Evolutionary conservation across 2,329 filamentous ascomycete genomes (phyloP).

Genomic region (Aspergillus sp.): DNA sequence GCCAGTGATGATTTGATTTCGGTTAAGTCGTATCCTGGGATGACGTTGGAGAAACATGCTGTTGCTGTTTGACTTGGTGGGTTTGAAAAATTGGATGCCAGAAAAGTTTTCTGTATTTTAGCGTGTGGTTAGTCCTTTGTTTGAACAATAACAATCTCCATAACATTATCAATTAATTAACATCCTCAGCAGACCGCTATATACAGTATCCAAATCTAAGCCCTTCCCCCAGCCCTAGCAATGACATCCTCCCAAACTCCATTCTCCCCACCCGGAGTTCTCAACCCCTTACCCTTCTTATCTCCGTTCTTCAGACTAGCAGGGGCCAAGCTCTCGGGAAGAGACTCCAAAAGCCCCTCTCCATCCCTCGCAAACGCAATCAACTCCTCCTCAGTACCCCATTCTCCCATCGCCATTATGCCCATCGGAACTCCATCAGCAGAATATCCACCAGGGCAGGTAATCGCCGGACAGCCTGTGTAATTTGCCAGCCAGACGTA

Average conservation of each 20-base stretch:
- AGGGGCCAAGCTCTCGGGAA: conserved; percentile 6
- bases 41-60: too few species aligned
- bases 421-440: conserved; percentile 45
- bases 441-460: conserved; percentile 66
- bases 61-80: too few species aligned
- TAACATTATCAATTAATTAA: too few species aligned
- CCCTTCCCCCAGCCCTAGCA: conserved; percentile 13
- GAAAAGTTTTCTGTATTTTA: too few species aligned
- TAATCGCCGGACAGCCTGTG: conserved; percentile 68
- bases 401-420: conserved; percentile 50
- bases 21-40: too few species aligned
- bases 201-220: not conserved
- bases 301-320: conserved; percentile 2
- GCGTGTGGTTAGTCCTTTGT: too few species aligned
- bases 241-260: conserved; percentile 35
- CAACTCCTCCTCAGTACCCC: conserved; percentile 48
- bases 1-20: conserved; percentile 24
- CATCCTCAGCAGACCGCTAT: too few species aligned
- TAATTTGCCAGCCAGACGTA: conserved; percentile 84
- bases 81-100: too few species aligned
- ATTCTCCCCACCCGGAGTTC: conserved; percentile 19
- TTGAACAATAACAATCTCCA: too few species aligned
- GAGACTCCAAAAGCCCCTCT: conserved; percentile 40
- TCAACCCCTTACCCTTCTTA: conserved; percentile 14
- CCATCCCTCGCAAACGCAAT: conserved; percentile 49